phyloP scores from a whole-genome alignment of 2,329 filamentous ascomycete species.

The Monosporascus sp. region DNA sequence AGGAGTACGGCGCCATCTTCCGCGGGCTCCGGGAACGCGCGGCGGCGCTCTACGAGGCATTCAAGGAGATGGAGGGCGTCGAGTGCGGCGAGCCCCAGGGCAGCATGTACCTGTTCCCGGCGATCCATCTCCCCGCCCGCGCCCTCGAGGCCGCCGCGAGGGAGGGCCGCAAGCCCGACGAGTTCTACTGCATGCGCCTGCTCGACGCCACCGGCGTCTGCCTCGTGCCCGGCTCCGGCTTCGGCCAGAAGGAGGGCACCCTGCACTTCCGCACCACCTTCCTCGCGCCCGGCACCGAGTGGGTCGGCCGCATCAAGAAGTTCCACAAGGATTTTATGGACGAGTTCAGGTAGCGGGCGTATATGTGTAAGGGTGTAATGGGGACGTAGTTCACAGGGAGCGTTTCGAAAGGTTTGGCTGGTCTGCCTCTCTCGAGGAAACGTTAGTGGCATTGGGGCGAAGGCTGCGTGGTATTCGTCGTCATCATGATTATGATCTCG shows the following conservation, averaged over 20 bases:
- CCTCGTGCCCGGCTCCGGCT: slow-evolving; percentile 86
- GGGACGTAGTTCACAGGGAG: background rate
- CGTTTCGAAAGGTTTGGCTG: no score
- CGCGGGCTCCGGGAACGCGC: slow-evolving; percentile 74
- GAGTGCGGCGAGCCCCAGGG: slow-evolving; percentile 86
- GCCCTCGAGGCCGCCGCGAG: slow-evolving; percentile 70
- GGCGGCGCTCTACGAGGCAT: slow-evolving; percentile 80
- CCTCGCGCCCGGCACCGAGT: slow-evolving; percentile 91
- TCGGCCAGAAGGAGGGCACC: slow-evolving; percentile 87
- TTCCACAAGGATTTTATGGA: slow-evolving; percentile 92
- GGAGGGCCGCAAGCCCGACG: slow-evolving; percentile 73
- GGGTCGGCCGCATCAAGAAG: slow-evolving; percentile 79
- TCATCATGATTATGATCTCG: no score
- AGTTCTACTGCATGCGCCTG: slow-evolving; percentile 89
- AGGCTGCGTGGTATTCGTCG: no score
- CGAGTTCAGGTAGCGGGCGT: slow-evolving; percentile 53
- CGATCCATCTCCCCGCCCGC: slow-evolving; percentile 72
- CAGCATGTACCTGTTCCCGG: slow-evolving; percentile 98
- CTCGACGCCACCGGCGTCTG: slow-evolving; percentile 94
- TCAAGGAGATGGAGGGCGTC: slow-evolving; percentile 92
- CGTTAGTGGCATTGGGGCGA: no score
- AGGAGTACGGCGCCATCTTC: slow-evolving; percentile 82
- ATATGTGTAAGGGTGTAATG: background rate
- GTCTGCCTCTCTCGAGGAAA: no score
- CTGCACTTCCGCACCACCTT: slow-evolving; percentile 97